A percentile compares a stretch with the other conserved stretches of the same genome.
phyloP scores from a whole-genome alignment of 805 yeast species.

The Yamadazyma paraphyllophila region DNA sequence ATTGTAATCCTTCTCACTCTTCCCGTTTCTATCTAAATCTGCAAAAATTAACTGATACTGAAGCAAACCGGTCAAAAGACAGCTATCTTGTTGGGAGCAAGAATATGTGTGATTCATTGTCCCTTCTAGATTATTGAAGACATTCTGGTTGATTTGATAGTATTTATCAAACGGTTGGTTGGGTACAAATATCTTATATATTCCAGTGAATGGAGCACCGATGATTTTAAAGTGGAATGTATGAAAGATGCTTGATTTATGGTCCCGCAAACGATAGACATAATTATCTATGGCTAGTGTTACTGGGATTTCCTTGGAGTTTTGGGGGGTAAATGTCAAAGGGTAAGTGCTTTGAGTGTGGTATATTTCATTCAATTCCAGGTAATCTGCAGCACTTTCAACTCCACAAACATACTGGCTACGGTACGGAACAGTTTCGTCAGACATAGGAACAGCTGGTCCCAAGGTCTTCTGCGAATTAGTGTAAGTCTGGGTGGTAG shows the following conservation, averaged over 20 bases:
- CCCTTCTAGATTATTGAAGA: background rate
- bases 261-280: background rate
- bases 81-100: slow-evolving; percentile 3
- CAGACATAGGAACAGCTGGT: background rate
- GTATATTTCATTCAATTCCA: background rate
- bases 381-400: background rate
- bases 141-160: slow-evolving; percentile 2
- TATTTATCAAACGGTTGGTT: background rate
- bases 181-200: slow-evolving; percentile 2
- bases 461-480: background rate
- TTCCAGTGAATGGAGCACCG: slow-evolving; percentile 1
- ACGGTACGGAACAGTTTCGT: background rate
- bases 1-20: background rate
- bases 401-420: slow-evolving; percentile 2
- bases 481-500: background rate
- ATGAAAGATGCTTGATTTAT: background rate
- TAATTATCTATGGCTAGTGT: slow-evolving; percentile 2
- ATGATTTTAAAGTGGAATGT: slow-evolving; percentile 1
- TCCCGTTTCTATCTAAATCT: slow-evolving; percentile 2
- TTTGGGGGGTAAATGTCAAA: background rate
- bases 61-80: slow-evolving; percentile 1
- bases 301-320: background rate
- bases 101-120: slow-evolving; percentile 5
- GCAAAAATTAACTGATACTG: slow-evolving; percentile 4
- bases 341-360: slow-evolving; percentile 5